phyloP scores from a whole-genome alignment of 2,329 filamentous ascomycete genomes.

The Microsporum canis region DNA sequence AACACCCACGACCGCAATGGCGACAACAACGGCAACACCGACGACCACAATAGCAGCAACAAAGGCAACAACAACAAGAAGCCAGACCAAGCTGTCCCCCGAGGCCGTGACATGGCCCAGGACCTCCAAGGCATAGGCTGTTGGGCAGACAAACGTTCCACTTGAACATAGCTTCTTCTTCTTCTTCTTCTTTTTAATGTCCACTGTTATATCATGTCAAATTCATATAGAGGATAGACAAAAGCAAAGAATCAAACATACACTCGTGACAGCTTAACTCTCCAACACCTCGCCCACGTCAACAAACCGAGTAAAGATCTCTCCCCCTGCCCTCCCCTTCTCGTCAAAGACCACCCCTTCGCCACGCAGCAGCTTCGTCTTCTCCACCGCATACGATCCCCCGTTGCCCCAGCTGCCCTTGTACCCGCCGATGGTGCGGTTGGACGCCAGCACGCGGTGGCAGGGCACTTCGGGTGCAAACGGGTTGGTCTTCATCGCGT shows the following conservation, averaged over 20 bases:
- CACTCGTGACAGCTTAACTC: neutral
- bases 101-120: neutral
- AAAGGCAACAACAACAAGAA: neutral
- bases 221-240: neutral
- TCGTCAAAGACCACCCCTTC: conserved; percentile 38
- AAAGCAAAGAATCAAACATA: neutral
- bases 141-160: neutral
- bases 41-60: neutral
- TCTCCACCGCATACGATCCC: conserved; percentile 33
- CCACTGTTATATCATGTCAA: neutral
- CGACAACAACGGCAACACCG: neutral
- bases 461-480: conserved; percentile 75
- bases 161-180: neutral
- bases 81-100: too few species aligned
- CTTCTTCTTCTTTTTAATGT: neutral
- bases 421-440: conserved; percentile 47
- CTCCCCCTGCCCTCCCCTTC: conserved; percentile 28
- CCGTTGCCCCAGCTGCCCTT: conserved; percentile 39
- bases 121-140: neutral
- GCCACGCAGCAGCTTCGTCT: conserved; percentile 30
- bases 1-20: neutral
- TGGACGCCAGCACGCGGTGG: conserved; percentile 66
- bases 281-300: conserved; percentile 12
- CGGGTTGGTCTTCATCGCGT: conserved; percentile 64
- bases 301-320: conserved; percentile 26